These are phyloP conservation scores for Ascodesmis nigricans DNA, from an alignment of 495 filamentous ascomycete species.

Conservation along the genomic window DNA sequence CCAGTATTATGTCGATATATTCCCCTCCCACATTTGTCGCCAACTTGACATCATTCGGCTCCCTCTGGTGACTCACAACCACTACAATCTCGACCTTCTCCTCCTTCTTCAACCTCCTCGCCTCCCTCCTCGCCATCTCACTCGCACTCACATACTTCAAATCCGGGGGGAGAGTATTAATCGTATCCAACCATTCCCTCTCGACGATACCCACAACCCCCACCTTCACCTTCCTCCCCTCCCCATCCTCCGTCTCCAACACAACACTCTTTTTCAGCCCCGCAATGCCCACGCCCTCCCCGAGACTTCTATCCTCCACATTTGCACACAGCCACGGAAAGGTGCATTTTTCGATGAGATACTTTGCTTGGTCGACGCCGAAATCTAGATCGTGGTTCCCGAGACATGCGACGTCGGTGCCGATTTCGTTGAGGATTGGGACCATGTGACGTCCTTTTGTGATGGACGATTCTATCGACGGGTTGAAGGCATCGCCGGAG, in stretches of 20 bases:
- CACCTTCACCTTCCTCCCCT: no score
- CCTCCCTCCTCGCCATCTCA: slow-evolving; percentile 44
- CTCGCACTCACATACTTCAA: slow-evolving; percentile 60
- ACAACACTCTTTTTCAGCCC: slow-evolving; percentile 47
- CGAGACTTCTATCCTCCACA: slow-evolving; percentile 57
- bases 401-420: slow-evolving; percentile 53
- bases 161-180: slow-evolving; percentile 61
- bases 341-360: slow-evolving; percentile 47
- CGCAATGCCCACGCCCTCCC: slow-evolving; percentile 24
- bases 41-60: slow-evolving; percentile 65
- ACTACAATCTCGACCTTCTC: slow-evolving; percentile 65
- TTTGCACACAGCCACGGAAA: slow-evolving; percentile 88
- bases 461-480: slow-evolving; percentile 60
- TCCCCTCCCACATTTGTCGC: slow-evolving; percentile 43
- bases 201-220: slow-evolving; percentile 71
- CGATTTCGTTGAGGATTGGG: slow-evolving; percentile 55
- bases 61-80: slow-evolving; percentile 62
- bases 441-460: slow-evolving; percentile 86
- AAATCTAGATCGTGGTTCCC: slow-evolving; percentile 95
- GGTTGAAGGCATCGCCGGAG: slow-evolving; percentile 83
- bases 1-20: slow-evolving; percentile 60
- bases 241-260: slow-evolving; percentile 54
- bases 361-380: slow-evolving; percentile 54
- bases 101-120: slow-evolving; percentile 43
- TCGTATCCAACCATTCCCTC: slow-evolving; percentile 57